Evolutionary conservation across 371 early-diverging fungal genomes (phyloP).

Genomic region (Mucor piriformis): DNA sequence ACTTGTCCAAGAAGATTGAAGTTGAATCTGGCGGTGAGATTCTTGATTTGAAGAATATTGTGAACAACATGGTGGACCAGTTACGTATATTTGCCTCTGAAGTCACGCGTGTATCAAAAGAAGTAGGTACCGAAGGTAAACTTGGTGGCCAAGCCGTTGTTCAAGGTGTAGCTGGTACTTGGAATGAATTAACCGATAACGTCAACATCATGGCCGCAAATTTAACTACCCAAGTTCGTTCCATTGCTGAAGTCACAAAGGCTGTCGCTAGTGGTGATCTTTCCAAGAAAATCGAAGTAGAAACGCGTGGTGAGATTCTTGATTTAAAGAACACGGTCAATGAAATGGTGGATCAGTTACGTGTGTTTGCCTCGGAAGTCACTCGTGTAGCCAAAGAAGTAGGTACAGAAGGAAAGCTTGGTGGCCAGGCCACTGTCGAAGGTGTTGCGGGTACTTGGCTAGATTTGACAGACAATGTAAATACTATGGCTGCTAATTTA

Average conservation of each 20-base stretch:
- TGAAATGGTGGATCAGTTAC: slow-evolving; percentile 42
- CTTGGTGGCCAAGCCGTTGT: slow-evolving; percentile 54
- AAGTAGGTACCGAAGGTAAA: slow-evolving; percentile 46
- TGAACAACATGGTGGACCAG: slow-evolving; percentile 69
- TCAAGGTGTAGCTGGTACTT: slow-evolving; percentile 44
- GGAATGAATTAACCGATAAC: slow-evolving; percentile 53
- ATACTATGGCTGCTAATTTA: slow-evolving; percentile 55
- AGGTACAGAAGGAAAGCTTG: slow-evolving; percentile 46
- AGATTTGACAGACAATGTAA: slow-evolving; percentile 49
- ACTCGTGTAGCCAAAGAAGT: slow-evolving; percentile 46
- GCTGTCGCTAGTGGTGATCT: slow-evolving; percentile 38
- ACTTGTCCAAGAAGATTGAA: slow-evolving; percentile 56
- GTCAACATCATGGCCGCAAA: slow-evolving; percentile 56
- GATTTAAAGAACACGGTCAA: slow-evolving; percentile 38
- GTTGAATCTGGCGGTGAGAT: slow-evolving; percentile 70
- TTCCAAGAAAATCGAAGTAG: slow-evolving; percentile 39
- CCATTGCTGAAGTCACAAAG: slow-evolving; percentile 39
- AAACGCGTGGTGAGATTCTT: slow-evolving; percentile 34
- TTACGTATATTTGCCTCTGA: slow-evolving; percentile 47
- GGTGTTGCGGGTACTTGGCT: slow-evolving; percentile 51
- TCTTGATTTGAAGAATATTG: slow-evolving; percentile 64
- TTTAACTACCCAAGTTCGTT: slow-evolving; percentile 59
- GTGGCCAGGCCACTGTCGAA: slow-evolving; percentile 48
- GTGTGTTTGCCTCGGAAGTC: slow-evolving; percentile 48
- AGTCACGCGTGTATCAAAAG: slow-evolving; percentile 48